Conservation (phyloP, 2,329 filamentous ascomycete genomes). For the Xylariales sp. region DNA sequence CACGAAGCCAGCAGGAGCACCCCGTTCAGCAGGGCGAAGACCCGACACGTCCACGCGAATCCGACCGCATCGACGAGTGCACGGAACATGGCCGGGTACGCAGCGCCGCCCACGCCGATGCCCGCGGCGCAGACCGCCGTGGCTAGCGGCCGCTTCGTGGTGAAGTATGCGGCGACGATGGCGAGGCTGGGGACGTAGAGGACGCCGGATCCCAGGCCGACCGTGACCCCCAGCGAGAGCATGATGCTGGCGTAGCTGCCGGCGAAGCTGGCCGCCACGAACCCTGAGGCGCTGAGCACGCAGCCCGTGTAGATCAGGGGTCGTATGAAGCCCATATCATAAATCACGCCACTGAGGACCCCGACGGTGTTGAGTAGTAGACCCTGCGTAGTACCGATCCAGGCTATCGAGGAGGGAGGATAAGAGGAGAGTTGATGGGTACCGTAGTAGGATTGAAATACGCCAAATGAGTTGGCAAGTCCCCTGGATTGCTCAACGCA, state of each 20-base stretch:
- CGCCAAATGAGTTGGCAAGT: too few relatives aligned
- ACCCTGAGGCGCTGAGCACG: constrained; percentile 19
- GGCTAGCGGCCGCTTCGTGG: constrained; percentile 31
- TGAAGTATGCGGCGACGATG: constrained; percentile 35
- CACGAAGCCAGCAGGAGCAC: constrained; percentile 23
- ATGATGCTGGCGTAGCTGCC: constrained; percentile 31
- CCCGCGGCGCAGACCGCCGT: constrained; percentile 38
- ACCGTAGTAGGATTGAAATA: too few relatives aligned
- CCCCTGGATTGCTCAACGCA: too few relatives aligned
- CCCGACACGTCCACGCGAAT: constrained; percentile 30
- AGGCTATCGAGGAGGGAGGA: constrained; percentile 5
- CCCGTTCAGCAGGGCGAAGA: constrained; percentile 30
- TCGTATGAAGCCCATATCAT: constrained; percentile 22
- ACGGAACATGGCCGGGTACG: constrained; percentile 33
- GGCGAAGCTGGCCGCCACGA: constrained; percentile 17
- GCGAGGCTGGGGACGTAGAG: constrained; percentile 33
- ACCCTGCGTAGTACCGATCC: constrained; percentile 15
- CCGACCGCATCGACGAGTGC: constrained; percentile 21
- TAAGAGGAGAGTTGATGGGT: too few relatives aligned
- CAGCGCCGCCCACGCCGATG: constrained; percentile 23
- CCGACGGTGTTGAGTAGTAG: constrained; percentile 23
- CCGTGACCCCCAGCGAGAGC: constrained; percentile 32
- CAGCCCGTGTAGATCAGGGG: constrained; percentile 18
- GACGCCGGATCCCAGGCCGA: constrained; percentile 37
- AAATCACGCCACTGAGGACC: constrained; percentile 20